Base-by-base conservation (phyloP, 345 rosid genomes). In the Citrus maxima region DNA sequence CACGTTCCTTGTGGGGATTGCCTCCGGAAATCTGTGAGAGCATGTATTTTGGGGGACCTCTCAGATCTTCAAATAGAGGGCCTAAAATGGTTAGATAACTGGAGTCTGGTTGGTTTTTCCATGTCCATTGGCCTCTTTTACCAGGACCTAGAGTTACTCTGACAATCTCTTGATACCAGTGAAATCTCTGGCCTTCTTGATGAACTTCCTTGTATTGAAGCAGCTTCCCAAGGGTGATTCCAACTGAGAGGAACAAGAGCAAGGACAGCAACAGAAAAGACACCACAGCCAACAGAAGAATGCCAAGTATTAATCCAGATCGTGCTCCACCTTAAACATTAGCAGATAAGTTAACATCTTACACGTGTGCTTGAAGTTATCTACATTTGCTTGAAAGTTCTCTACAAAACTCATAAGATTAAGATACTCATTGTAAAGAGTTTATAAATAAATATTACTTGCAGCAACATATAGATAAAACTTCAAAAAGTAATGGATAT, bases 31-130 rank as follows among this genome's bases (percentile, higher is more conserved):
- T 93, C 87, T 90, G 98, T 58, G 99, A 87, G 27, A 95, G 92
- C 98, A 95, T 95, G 85, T 95, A 95, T 73, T 95, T 91, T 34
- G 99, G 99, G 13, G 99, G 99, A 12, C 99, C 99, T 74, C 99
- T 85, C 56, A 95, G 87, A 78, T 95, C 97, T 86, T 91, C 93
- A 63, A 93, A 95, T 13, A 95, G 86, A 55, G 98, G 89, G 75
- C 98, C 99, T 35, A 90, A 76, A 79, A 77, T 87, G 73, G 79
- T 83, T 56, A 86, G 86, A 75, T 84, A 85, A 30, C 80, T 25
- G 16, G 91, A 91, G 25, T 79, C 80, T 4, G 87, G 49, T 77
- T 85, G 80, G 77, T 81, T 84, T 86, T 89, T 90, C 98, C 97
- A 95, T 78, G 97, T 89, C 98, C 99, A 93, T 60, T 95, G 99